Base-by-base conservation (phyloP, 805 yeast species). In the Myxozyma lipomycoides region DNA sequence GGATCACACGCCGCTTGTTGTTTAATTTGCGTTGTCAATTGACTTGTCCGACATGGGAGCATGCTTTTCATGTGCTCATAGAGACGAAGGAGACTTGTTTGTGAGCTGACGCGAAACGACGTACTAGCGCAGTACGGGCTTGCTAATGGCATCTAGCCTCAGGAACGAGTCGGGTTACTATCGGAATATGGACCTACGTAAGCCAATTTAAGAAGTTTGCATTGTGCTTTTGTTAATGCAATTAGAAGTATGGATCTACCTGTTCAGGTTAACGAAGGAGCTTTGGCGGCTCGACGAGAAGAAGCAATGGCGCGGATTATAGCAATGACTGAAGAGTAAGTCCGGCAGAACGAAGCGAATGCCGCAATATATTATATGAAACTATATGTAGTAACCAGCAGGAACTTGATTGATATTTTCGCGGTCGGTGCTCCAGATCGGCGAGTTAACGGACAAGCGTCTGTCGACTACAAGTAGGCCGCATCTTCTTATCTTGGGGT, bases 101-200 rank as follows among this genome's bases (percentile, higher is more conserved):
- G 40, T 6, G 17, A 39, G 7, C 23, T 7, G 42, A 15, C n/a
- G 28, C 37, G 15, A 6, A 24, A 37, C 22, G 37, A 43, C 35
- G 15, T 3, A 38, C 22, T 15, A 34, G 41, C 25, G 19, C 15
- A 7, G 24, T 12, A 28, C 12, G 32, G n/a, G n/a, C n/a, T 34
- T 9, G 45, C 46, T 43, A 5, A 17, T 15, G 19, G 38, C 18
- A 35, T 37, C 18, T 25, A 55, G 59, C 59, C 57, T 7, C 15
- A 49, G 10, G 59, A 55, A 19, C 25, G 59, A 42, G 26, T 46
- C 4, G 59, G 56, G 4, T 42, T 55, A 12, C 46, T 55, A 7
- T 43, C 52, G 1, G 59, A 55, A 26, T 55, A 55, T 48, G 59
- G 53, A 9, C 49, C 57, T 22, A 46, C 59, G 59, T 55, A 43